Evolutionary conservation across 2,329 filamentous ascomycete species (phyloP), one percentile per base, ranked within the genome.

Genomic region (Aspergillus quadricinctus): DNA sequence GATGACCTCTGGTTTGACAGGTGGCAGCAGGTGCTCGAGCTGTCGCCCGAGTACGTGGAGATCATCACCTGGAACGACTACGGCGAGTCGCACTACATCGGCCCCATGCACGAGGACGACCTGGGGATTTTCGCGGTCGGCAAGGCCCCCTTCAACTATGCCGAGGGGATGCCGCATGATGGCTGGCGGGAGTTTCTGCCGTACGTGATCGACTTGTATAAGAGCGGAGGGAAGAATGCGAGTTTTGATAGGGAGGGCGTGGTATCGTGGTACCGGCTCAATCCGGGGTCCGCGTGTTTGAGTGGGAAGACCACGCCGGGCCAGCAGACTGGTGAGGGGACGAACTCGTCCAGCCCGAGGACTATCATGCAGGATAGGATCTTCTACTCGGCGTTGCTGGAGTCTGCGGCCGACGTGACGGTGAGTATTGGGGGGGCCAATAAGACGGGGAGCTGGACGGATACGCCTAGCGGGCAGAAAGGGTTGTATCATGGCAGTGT

Each of bases 61-160:
- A 81, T 85, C 51, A 76, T 84, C 41, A 81, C 81, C 8, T 85
- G 82, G 82, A 85, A 85, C 61, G 83, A 86, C 67, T 85, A 77
- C 61, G 83, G 83, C 50, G 83, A 86, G 69, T 82, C 81, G 2
- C 82, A 83, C 66, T 85, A 86, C 65, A 81, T 84, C 58, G 78
- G 78, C 4, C 79, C 81, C 0, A 65, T 83, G 48, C 66, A 72
- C 48, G 68, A 77, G 4, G 73, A 77, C 3, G 75, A 77, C 43
- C 75, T 81, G 8, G 77, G 78, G 1, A 62, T 61, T 5, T 60
- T 66, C 14, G 25, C 27, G 1, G 49, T 72, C 2, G 57, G 52
- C 5, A 23, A 55, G 17, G 81, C 80, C 3, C 79, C 81, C 31
- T 68, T 66, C 49, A 62, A 69, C 50, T 72, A 72, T 50, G 69